Evolutionary conservation across 768 basidiomycete species (phyloP), one percentile per base, ranked within the genome.

Genomic region (Leccinum aurantiacum): DNA sequence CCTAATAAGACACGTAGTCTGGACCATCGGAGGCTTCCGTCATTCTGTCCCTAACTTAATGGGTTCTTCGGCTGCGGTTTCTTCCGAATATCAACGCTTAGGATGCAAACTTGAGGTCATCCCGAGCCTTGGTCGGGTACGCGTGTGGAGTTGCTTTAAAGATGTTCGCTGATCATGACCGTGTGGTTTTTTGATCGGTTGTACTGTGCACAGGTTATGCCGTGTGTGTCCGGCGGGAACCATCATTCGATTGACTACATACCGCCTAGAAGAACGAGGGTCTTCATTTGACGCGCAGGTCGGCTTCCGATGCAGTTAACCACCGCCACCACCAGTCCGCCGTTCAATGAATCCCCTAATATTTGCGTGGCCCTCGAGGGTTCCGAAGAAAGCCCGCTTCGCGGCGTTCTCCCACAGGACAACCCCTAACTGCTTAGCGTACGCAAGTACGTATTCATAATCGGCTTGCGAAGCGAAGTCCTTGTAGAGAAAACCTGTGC

Each of bases 391-490:
- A 74, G 86, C 89, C 59, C 91, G 82, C 68, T 86, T 87, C 25
- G 78, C 69, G 24, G 82, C 60, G 70, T 82, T 92, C 75, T 95
- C 91, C 91, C 93, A 94, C 51, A 95, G 62, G 14, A 95, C 88
- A 35, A 91, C 87, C 60, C 83, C 86, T 41, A 95, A 76, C 73
- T 93, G 84, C 68, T 83, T 86, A 37, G 95, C 94, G 64, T 97
- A 95, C 63, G 89, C 83, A 37, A 91, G 77, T 7, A 95, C 93
- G 62, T 90, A 85, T 62, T 93, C 88, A 72, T 93, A 96, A 76
- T 96, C 94, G 27, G 86, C 87, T 70, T 88, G 85, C 17, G 93
- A 91, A 25, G 88, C 84, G 72, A 97, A 97, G 51, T 87, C 86
- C 46, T 86, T 93, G 76, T 95, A 97, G 44, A 97, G 83, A 71